These are phyloP conservation scores for Aspergillaceae sp. DNA, from an alignment of 2,329 filamentous ascomycete genomes.

Conservation along the genomic window DNA sequence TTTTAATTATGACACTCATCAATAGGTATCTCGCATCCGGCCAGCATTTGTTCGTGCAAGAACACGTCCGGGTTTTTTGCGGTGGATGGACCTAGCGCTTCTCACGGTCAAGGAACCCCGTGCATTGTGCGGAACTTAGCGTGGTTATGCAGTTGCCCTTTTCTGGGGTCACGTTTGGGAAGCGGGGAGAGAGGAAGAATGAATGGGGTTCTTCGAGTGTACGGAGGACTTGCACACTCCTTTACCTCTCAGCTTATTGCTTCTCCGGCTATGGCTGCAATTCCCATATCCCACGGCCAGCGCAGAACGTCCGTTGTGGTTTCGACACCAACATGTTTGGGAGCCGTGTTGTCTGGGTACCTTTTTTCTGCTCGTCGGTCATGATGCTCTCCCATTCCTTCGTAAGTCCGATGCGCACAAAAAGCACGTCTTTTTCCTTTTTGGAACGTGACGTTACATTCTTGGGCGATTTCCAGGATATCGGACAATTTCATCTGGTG, in stretches of 20 bases:
- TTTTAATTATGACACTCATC: conserved; percentile 21
- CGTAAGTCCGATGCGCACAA: conserved; percentile 38
- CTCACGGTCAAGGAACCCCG: conserved; percentile 2
- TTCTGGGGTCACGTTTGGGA: background rate
- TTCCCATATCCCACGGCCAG: conserved; percentile 52
- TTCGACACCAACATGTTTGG: conserved; percentile 42
- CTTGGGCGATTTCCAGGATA: conserved; percentile 33
- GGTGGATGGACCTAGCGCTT: conserved; percentile 35
- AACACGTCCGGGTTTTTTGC: conserved; percentile 27
- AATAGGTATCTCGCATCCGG: conserved; percentile 45
- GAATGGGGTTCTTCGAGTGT: background rate
- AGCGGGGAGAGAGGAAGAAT: background rate
- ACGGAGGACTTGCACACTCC: background rate
- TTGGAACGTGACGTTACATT: conserved; percentile 38
- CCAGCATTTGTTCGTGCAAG: conserved; percentile 42
- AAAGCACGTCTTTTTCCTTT: conserved; percentile 44
- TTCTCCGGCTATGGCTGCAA: conserved; percentile 52
- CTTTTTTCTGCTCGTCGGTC: conserved; percentile 22
- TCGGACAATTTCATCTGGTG: conserved; percentile 31
- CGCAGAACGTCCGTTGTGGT: conserved; percentile 43
- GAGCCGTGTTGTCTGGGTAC: conserved; percentile 29
- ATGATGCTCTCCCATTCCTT: conserved; percentile 35
- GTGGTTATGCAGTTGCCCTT: background rate
- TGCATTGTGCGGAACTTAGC: background rate
- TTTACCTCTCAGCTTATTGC: conserved; percentile 47